A percentile compares a stretch with the other conserved stretches of the same genome.
phyloP scores from a whole-genome alignment of 2,329 filamentous ascomycete species.

The Aspergillus udagawae region DNA sequence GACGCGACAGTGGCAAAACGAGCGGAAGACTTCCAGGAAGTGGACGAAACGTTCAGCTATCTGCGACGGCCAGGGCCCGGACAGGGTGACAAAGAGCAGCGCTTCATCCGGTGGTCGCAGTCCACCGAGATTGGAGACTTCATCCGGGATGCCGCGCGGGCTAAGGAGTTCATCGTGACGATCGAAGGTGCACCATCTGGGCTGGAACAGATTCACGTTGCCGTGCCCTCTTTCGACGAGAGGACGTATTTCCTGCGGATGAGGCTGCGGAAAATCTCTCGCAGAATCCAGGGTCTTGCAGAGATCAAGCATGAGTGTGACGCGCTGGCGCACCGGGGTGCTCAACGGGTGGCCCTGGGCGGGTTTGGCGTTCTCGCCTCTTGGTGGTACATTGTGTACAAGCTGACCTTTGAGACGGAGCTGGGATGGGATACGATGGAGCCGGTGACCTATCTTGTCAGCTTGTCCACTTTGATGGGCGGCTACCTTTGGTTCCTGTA shows the following conservation, averaged over 20 bases:
- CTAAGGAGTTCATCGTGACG: conserved; percentile 77
- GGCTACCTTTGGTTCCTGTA: conserved; percentile 94
- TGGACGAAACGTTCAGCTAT: conserved; percentile 66
- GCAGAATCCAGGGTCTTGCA: conserved; percentile 64
- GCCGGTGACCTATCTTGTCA: conserved; percentile 82
- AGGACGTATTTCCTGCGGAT: conserved; percentile 84
- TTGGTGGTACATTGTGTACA: conserved; percentile 82
- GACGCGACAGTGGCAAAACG: conserved; percentile 30
- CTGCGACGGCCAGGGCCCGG: conserved; percentile 48
- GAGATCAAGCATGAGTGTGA: conserved; percentile 81
- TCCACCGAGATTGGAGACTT: conserved; percentile 93
- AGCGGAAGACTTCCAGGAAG: conserved; percentile 49
- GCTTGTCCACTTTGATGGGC: conserved; percentile 79
- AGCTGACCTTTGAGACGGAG: conserved; percentile 64
- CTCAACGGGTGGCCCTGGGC: conserved; percentile 72
- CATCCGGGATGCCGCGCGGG: conserved; percentile 80
- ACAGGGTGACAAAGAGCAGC: conserved; percentile 25
- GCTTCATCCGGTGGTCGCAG: conserved; percentile 82
- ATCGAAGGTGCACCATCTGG: conserved; percentile 68
- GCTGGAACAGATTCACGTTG: conserved; percentile 64
- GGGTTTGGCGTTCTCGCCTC: conserved; percentile 69
- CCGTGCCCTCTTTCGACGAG: conserved; percentile 82
- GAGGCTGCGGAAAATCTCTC: conserved; percentile 67
- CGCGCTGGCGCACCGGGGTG: conserved; percentile 67
- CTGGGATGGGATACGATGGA: conserved; percentile 89